Conservation (phyloP, 805 yeast species). For the Blastobotrys terrestris region DNA sequence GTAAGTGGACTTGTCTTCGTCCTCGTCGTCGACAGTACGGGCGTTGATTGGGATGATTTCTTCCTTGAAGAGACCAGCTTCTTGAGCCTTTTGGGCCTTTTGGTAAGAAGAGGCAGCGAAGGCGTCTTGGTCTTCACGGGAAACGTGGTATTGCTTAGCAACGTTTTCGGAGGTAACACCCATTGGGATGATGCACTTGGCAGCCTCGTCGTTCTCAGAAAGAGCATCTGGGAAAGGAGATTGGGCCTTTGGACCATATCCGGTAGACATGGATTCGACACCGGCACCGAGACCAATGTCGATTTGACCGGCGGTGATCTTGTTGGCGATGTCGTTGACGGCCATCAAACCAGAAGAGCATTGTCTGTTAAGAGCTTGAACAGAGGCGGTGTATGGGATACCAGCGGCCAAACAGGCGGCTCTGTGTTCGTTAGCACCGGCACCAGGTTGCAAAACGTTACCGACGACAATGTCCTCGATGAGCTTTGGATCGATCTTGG, state of each 20-base stretch:
- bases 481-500: constrained; percentile 45
- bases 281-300: constrained; percentile 89
- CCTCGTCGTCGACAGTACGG: constrained; percentile 42
- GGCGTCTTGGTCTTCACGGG: constrained; percentile 72
- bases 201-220: constrained; percentile 42
- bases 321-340: constrained; percentile 81
- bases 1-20: constrained; percentile 51
- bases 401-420: constrained; percentile 92
- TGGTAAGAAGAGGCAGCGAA: constrained; percentile 84
- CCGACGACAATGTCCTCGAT: constrained; percentile 88
- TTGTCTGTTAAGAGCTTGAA: constrained; percentile 83
- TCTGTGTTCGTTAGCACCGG: constrained; percentile 92
- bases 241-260: constrained; percentile 75
- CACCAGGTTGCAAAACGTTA: constrained; percentile 85
- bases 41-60: constrained; percentile 82
- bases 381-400: constrained; percentile 71
- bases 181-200: constrained; percentile 87
- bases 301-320: constrained; percentile 81
- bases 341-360: constrained; percentile 94
- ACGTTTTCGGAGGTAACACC: constrained; percentile 94
- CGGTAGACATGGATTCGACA: constrained; percentile 88
- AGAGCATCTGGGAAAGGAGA: constrained; percentile 52
- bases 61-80: constrained; percentile 68
- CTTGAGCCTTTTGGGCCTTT: constrained; percentile 74
- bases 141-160: constrained; percentile 56